Conservation (phyloP, 2,329 filamentous ascomycete genomes). For the Cytospora leucostoma region DNA sequence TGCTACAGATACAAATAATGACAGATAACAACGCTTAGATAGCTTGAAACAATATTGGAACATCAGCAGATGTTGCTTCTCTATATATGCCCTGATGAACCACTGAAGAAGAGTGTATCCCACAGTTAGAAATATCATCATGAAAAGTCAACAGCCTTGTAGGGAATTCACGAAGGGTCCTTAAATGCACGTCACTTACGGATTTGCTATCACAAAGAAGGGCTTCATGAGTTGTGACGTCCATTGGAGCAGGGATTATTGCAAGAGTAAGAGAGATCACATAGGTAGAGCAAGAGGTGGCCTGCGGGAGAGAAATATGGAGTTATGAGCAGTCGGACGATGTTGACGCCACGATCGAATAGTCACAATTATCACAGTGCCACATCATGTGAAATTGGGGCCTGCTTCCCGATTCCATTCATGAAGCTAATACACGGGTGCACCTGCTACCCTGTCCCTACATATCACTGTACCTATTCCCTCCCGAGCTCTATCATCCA, state of each 20-base stretch:
- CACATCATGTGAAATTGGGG: too few species aligned
- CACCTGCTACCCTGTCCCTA: constrained; percentile 6
- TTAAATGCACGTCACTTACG: too few species aligned
- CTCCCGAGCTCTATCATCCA: constrained; percentile 1
- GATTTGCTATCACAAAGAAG: too few species aligned
- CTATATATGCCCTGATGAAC: background rate
- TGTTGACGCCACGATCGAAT: background rate
- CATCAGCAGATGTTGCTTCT: background rate
- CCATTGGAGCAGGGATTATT: background rate
- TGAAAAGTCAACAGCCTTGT: too few species aligned
- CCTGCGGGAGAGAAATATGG: background rate
- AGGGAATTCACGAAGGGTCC: too few species aligned
- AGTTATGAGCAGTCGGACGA: background rate
- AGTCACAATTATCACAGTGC: background rate
- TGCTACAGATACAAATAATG: background rate
- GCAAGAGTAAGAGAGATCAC: background rate
- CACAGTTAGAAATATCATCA: too few species aligned
- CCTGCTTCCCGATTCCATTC: background rate
- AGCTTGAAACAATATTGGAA: background rate
- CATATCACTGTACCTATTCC: background rate
- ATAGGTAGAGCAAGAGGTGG: background rate
- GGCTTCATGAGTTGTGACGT: background rate
- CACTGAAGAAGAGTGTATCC: background rate
- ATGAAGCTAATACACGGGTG: background rate
- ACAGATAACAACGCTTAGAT: background rate